Conservation (phyloP, 805 yeast genomes). For the Isabelozyma gotoi region DNA sequence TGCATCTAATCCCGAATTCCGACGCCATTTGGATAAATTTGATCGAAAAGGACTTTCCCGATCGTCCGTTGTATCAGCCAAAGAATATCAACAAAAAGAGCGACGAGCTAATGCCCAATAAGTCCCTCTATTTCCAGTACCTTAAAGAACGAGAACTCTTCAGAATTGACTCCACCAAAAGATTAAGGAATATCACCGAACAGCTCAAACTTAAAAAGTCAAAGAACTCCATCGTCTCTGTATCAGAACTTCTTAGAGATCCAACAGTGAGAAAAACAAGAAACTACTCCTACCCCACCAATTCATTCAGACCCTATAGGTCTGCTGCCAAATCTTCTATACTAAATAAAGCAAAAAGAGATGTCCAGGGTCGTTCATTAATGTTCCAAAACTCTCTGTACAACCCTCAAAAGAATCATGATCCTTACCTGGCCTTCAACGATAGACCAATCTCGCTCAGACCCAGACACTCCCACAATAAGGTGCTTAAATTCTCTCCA, state of each 20-base stretch:
- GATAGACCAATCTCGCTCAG: neutral
- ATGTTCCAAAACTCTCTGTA: constrained; percentile 23
- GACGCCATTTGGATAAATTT: constrained; percentile 49
- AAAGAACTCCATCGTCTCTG: constrained; percentile 38
- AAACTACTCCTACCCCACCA: neutral
- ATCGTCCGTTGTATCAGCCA: constrained; percentile 30
- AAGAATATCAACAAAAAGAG: neutral
- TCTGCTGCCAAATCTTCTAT: constrained; percentile 21
- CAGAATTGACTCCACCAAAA: constrained; percentile 42
- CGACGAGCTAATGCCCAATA: constrained; percentile 28
- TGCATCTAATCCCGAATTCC: constrained; percentile 39
- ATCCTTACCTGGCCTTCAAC: constrained; percentile 24
- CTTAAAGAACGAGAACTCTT: constrained; percentile 41
- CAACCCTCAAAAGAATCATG: constrained; percentile 13
- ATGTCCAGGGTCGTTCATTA: constrained; percentile 31
- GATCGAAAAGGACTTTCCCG: constrained; percentile 47
- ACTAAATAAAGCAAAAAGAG: constrained; percentile 33
- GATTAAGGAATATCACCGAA: constrained; percentile 43
- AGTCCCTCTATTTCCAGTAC: constrained; percentile 40
- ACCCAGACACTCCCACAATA: neutral
- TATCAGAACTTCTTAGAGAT: constrained; percentile 24
- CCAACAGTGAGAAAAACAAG: constrained; percentile 21
- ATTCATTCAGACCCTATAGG: neutral
- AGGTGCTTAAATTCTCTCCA: neutral
- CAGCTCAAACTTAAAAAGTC: constrained; percentile 38